Evolutionary conservation across 1,284 basidiomycete genomes (phyloP), one percentile per base, ranked within the genome.

Genomic region (Boletellus deceptivus): DNA sequence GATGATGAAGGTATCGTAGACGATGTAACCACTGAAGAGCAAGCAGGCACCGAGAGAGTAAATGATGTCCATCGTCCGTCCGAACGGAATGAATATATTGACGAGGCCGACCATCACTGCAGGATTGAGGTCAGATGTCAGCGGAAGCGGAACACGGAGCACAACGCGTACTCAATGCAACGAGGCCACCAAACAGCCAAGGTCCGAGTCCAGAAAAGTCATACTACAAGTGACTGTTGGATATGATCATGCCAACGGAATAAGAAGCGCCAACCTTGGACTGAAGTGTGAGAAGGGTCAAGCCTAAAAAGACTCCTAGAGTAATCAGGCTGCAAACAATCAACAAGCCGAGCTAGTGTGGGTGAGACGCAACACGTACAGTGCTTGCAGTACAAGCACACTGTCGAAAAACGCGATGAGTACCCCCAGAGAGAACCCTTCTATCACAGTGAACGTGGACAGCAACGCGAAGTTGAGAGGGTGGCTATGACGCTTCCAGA

Each of bases 1-100:
- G 70, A 96, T 91, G 54, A 84, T 68, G 68, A 87, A 91, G 2
- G 93, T 96, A 66, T 95, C 92, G 64, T 87, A 94, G 58, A 91
- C 82, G 57, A 91, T 76, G 61, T 91, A 91, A 34, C 84, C 89
- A 56, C 86, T 89, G 75, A 95, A 95, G 52, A 95, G 68, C 40
- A 93, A 72, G 58, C 82, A 84, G 9, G 87, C 92, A n/a, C 81
- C 81, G 29, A 80, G 74, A n/a, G 91, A 86, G 59, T 84, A 87
- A 55, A 90, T 72, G 50, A 93, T 73, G 60, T 94, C 90, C 70
- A 88, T 77, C 4, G 86, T 88, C 52, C 75, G 75, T 61, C 75
- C 74, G 72, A 91, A 94, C 1, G 92, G 92, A 49, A 95, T 71
- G 70, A 96, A 87, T 31, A 92, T 65, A 37, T 83, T 83, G 54